Evolutionary conservation across 331 rosid species (phyloP), one percentile per base, ranked within the genome.

Genomic region (Malus hybrid): DNA sequence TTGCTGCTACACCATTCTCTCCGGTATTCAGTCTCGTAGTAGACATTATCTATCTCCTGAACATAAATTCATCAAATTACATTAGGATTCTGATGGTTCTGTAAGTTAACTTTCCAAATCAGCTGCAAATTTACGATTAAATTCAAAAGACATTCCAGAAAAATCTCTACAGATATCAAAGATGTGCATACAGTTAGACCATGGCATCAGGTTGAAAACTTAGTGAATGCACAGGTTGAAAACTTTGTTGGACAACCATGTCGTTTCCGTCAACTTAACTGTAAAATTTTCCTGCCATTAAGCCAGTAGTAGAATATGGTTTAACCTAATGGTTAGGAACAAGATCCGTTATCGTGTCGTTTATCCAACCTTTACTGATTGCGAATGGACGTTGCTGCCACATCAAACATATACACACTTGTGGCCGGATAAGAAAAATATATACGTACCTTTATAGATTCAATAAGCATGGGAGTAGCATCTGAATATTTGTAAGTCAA

Each of bases 1-100:
- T 87, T 88, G 83, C 96, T 92, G 72, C 83, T 85, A 84, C 97
- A 95, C 99, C 98, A 95, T 82, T 95, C 99, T 85, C 92, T 88
- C 74, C 99, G 80, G 81, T 95, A 86, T 80, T 95, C 99, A 7
- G 99, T 95, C 77, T 95, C 97, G 0, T 90, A 92, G 76, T 95
- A 87, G 73, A 95, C 88, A 85, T 92, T 92, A 83, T 95, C 96
- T 77, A 92, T 81, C 61, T 79, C 96, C 99, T 95, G 89, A 88
- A 70, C 79, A 72, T 57, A 15, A 60, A 5, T 0, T 5, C 7
- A 6, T 32, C 7, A 54, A 24, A 24, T 24, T 24, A 24, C 24
- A 24, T 24, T 24, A 24, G 24, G 24, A 24, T 24, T 24, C 24
- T 24, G 24, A 24, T 24, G 24, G 24, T 24, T 24, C 24, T 24